Percentiles rank a stretch among this genome's conserved stretches.
Conservation (phyloP, 495 filamentous ascomycete species). For the Podospora pseudoanserina region DNA sequence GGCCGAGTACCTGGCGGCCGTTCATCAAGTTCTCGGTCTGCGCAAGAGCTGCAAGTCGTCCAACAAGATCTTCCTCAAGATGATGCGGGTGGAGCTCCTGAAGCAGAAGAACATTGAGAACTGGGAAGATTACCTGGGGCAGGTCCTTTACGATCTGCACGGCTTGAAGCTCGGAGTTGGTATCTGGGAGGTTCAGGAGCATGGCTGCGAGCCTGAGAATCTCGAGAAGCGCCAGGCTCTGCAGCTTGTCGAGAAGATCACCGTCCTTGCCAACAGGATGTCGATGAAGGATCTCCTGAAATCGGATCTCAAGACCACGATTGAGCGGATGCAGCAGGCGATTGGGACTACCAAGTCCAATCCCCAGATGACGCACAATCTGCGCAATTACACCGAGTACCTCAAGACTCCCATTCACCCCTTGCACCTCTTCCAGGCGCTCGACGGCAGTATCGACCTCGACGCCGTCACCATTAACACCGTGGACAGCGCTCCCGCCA, state of each 20-base stretch:
- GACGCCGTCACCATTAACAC: constrained; percentile 51
- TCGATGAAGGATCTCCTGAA: constrained; percentile 89
- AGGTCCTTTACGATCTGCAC: constrained; percentile 85
- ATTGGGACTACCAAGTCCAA: constrained; percentile 59
- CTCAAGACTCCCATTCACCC: constrained; percentile 79
- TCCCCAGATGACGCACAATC: constrained; percentile 68
- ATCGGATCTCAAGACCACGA: constrained; percentile 77
- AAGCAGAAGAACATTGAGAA: constrained; percentile 60
- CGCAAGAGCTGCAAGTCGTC: constrained; percentile 83
- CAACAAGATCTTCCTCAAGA: constrained; percentile 78
- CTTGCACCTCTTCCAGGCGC: constrained; percentile 68
- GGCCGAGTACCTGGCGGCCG: constrained; percentile 67
- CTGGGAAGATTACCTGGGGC: constrained; percentile 74
- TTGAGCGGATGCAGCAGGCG: constrained; percentile 80
- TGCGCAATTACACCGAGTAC: constrained; percentile 68
- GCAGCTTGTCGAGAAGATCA: constrained; percentile 75
- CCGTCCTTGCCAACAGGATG: constrained; percentile 74
- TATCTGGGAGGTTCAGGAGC: constrained; percentile 64
- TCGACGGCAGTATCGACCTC: constrained; percentile 68
- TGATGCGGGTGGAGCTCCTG: constrained; percentile 79
- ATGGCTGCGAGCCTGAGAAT: constrained; percentile 68
- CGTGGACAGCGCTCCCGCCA: constrained; percentile 57
- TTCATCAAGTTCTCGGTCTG: constrained; percentile 83
- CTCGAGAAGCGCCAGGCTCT: constrained; percentile 73
- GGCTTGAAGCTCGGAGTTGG: constrained; percentile 73